Evolutionary conservation across 495 filamentous ascomycete species (phyloP), one percentile per base, ranked within the genome.

Genomic region (Talaromyces ruber): DNA sequence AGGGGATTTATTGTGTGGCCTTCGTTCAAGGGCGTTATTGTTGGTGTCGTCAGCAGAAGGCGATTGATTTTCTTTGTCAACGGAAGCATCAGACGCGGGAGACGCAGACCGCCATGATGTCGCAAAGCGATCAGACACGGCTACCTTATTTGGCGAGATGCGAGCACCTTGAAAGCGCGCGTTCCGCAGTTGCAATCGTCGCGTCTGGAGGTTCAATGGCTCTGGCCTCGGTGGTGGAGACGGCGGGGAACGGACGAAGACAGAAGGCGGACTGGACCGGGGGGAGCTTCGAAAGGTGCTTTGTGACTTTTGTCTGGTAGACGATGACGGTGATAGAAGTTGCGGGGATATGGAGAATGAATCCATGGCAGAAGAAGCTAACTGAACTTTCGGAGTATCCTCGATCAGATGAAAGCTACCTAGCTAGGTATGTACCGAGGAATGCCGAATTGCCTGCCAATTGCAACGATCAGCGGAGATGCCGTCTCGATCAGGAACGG

Each of bases 131-230:
- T 58, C 63, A 21, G 63, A 62, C 14, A 54, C 22, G 34, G 14
- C 34, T 9, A 61, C 67, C 24, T 67, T 69, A 11, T 66, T 59
- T 58, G 58, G 62, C 9, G 71, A 65, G 12, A 72, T 60, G n/a
- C 53, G 43, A 12, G 66, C 60, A 29, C 62, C 72, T 37, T 66
- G 65, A 57, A 74, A 74, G 6, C 72, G 71, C 50, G 70, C 69
- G 67, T 74, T 70, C 58, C 72, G 71, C 29, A 73, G 58, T 53
- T 71, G 67, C 28, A 74, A 62, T 21, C 67, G 67, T 51, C 71
- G 63, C 34, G 65, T 68, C 58, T 71, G 71, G 6, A 66, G 64
- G 59, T 63, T 66, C 51, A 68, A 65, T 37, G 61, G 64, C 24
- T 65, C 66, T 12, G 30, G 26, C 21, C 59, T 39, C 30, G 62